Percentiles rank a stretch among this genome's conserved stretches.
phyloP scores from a whole-genome alignment of 2,329 filamentous ascomycete species.

The Colletotrichum karsti region DNA sequence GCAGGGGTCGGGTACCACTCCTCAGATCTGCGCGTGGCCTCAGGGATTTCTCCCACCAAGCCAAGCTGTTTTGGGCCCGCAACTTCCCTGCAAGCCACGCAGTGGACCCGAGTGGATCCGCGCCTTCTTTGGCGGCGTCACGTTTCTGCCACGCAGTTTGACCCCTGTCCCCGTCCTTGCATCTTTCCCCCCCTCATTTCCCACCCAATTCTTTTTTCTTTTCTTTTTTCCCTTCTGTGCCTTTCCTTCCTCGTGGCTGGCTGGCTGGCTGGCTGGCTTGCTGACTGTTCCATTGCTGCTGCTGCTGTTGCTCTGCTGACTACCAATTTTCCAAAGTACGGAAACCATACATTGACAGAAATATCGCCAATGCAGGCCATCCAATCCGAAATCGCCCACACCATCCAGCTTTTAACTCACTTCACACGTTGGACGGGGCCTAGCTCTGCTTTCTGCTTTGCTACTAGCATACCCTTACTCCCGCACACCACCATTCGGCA shows the following conservation, averaged over 20 bases:
- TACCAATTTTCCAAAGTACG: too few species aligned
- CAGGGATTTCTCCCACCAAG: slow-evolving; percentile 28
- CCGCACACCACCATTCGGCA: background rate
- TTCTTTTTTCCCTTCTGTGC: background rate
- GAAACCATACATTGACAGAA: too few species aligned
- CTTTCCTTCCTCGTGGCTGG: background rate
- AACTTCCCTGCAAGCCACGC: slow-evolving; percentile 32
- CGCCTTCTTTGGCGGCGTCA: slow-evolving; percentile 23
- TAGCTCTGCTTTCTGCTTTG: background rate
- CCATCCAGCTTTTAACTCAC: background rate
- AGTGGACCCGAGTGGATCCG: slow-evolving; percentile 11
- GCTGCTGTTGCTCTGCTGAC: background rate
- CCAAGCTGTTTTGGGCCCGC: slow-evolving; percentile 24
- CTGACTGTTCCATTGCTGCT: too few species aligned
- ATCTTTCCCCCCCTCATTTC: slow-evolving; percentile 4
- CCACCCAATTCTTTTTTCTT: background rate
- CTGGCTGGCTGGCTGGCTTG: too few species aligned
- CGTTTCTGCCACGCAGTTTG: slow-evolving; percentile 28
- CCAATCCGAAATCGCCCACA: background rate
- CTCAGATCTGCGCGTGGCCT: slow-evolving; percentile 32
- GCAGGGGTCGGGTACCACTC: background rate
- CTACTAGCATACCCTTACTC: too few species aligned
- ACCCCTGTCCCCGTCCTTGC: slow-evolving; percentile 13
- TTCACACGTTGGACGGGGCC: background rate
- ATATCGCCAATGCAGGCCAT: slow-evolving; percentile 18